A percentile compares a stretch with the other conserved stretches of the same genome.
Conservation (phyloP, 106 monocot genomes). For the Triglochin maritima region DNA sequence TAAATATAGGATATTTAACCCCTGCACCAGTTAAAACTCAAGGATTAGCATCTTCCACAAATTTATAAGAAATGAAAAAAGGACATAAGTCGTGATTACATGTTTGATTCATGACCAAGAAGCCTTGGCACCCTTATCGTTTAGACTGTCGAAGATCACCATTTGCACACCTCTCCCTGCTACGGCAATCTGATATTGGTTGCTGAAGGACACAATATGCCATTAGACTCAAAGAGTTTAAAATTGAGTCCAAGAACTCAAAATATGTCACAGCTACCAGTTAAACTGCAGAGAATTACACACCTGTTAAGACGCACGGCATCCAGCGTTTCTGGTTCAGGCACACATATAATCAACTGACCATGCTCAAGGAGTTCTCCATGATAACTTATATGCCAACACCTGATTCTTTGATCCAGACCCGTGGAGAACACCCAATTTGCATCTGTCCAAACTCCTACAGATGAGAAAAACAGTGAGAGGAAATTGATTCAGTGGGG, state of each 20-base stretch:
- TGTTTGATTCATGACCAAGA: background rate
- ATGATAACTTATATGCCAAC: slow-evolving; percentile 38
- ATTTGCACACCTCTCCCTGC: slow-evolving; percentile 46
- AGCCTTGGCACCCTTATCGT: background rate
- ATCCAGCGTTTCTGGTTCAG: slow-evolving; percentile 85
- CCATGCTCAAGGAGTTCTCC: slow-evolving; percentile 44
- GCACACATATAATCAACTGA: slow-evolving; percentile 74
- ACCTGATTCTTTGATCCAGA: slow-evolving; percentile 85
- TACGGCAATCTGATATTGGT: slow-evolving; percentile 67
- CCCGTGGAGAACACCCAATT: slow-evolving; percentile 77
- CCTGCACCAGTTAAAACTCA: too few relatives aligned
- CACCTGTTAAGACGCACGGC: slow-evolving; percentile 40
- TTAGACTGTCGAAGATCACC: background rate
- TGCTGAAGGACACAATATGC: slow-evolving; percentile 5
- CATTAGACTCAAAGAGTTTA: background rate
- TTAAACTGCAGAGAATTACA: background rate
- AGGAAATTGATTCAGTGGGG: background rate
- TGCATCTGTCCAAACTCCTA: slow-evolving; percentile 91
- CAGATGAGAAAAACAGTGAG: background rate
- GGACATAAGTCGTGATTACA: too few relatives aligned
- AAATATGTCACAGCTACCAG: background rate
- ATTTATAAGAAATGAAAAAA: too few relatives aligned
- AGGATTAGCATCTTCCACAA: too few relatives aligned
- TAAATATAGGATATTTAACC: too few relatives aligned
- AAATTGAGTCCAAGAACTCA: background rate